Base-by-base conservation (phyloP, 371 early-diverging fungal genomes). In the Rhizopus microsporus region DNA sequence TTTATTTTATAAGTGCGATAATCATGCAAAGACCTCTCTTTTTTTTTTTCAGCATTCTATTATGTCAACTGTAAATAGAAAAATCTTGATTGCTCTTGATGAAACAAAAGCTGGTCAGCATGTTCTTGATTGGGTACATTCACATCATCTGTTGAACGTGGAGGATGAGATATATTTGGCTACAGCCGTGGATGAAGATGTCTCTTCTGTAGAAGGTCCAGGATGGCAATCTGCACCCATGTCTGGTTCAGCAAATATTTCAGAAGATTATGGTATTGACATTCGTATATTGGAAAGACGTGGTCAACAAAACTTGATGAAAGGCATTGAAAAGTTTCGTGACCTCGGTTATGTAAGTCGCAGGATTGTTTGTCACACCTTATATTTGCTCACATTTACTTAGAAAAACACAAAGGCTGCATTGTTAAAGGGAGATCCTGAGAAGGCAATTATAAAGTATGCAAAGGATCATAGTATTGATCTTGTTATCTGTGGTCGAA, bases 401-500 rank as follows among this genome's bases (percentile, higher is more conserved):
- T 49, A 65, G 66, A 40, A 51, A 30, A 56, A 65, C 44, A 43
- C 47, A 13, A 53, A 57, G 17, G 35, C 51, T 13, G 43, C 46
- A 16, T 39, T 62, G 7, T 40, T 65, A 7, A 40, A 39, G 45
- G 57, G 66, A 42, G 38, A 30, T 37, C 43, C 56, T 16, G 17
- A 39, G n/a, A 48, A 35, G 15, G 49, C 23, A 5, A 39, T 65
- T 23, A 32, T 31, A 8, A 56, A 62, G 13, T 56, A 34, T 39
- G 57, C 62, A n/a, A 51, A 62, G 2, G 44, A 52, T 33, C 12
- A 29, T 1, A 15, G 65, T 6, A 38, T 56, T 39, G 72, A 71
- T 54, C 32, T 71, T 9, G 60, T 68, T 16, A 57, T 68, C 40
- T 65, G 68, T 32, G 72, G 72, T 40, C 57, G 56, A 29, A 55